Evolutionary conservation across 2,329 filamentous ascomycete genomes (phyloP), one percentile per base, ranked within the genome.

Genomic region (Xylaria sp.): DNA sequence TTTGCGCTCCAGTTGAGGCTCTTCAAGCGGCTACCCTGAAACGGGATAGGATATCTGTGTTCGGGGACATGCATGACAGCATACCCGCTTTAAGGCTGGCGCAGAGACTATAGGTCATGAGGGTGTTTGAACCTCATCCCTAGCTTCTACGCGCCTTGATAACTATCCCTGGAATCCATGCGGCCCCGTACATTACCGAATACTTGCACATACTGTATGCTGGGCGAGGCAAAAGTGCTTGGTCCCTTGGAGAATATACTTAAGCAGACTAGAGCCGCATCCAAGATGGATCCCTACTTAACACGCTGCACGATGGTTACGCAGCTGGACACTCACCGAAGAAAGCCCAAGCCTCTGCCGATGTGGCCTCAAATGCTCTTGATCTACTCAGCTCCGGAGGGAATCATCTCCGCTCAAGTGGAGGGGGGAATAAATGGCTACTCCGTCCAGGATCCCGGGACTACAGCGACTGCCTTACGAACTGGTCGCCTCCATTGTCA

Each of bases 401-500:
- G 62, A 52, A 49, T 36, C 10, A 55, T 61, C 65, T 62, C 39
- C 58, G 62, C 54, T 56, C 64, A 49, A 69, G 49, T 64, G 39
- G 59, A 49, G 64, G 57, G 12, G 41, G 36, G 56, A 63, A 67
- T 55, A 66, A 65, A 72, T 70, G 59, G 63, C 66, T 63, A 63
- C 63, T 63, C 54, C 66, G 20, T 59, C n/a, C 49, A 65, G 52
- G 28, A 63, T 61, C 12, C 33, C 75, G n/a, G 72, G 72, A 33
- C 25, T 79, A 39, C 73, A 74, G 36, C 70, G 71, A 12, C 67
- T 92, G 13, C 90, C 91, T 0, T 89, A 87, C 75, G 91, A 93
- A 78, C 82, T 92, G n/a, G 79, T 91, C 33, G 86, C 86, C 59
- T 83, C 86, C 61, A 85, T 92, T 61, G 83, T 86, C 8, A 81